phyloP scores from a whole-genome alignment of 164 flowering plant species.

The Macadamia integrifolia region DNA sequence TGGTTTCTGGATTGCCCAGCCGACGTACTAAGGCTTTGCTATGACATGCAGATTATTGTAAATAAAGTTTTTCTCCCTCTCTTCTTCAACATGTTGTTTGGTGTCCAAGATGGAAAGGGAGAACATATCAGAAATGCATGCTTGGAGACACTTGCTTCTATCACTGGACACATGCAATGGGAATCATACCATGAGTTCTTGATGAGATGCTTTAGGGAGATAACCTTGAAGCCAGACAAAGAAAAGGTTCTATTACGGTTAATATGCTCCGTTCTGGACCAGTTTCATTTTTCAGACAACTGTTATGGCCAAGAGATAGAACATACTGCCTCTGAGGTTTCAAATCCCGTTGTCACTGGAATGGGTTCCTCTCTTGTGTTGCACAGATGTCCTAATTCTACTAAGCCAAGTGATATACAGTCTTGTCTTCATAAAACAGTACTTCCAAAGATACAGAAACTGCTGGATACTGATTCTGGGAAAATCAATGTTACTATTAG shows the following conservation, averaged over 20 bases:
- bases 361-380: slow-evolving; percentile 10
- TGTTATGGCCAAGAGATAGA: slow-evolving; percentile 13
- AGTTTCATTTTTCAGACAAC: slow-evolving; percentile 52
- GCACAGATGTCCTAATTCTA: slow-evolving; percentile 9
- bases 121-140: slow-evolving; percentile 76
- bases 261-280: slow-evolving; percentile 65
- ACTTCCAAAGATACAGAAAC: slow-evolving; percentile 67
- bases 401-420: slow-evolving; percentile 33
- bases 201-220: slow-evolving; percentile 64
- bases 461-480: slow-evolving; percentile 54
- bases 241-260: slow-evolving; percentile 62
- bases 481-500: slow-evolving; percentile 58
- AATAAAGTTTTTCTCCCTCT: slow-evolving; percentile 71
- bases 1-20: neutral
- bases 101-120: slow-evolving; percentile 56
- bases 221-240: slow-evolving; percentile 50
- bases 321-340: slow-evolving; percentile 11
- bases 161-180: slow-evolving; percentile 79
- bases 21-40: slow-evolving; percentile 8
- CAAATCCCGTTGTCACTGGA: slow-evolving; percentile 7
- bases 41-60: slow-evolving; percentile 39
- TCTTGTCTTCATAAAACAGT: slow-evolving; percentile 42
- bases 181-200: slow-evolving; percentile 53
- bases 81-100: slow-evolving; percentile 74
- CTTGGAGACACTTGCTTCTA: slow-evolving; percentile 68